Base-by-base conservation (phyloP, 805 yeast species). In the Yamadazyma laniorum region DNA sequence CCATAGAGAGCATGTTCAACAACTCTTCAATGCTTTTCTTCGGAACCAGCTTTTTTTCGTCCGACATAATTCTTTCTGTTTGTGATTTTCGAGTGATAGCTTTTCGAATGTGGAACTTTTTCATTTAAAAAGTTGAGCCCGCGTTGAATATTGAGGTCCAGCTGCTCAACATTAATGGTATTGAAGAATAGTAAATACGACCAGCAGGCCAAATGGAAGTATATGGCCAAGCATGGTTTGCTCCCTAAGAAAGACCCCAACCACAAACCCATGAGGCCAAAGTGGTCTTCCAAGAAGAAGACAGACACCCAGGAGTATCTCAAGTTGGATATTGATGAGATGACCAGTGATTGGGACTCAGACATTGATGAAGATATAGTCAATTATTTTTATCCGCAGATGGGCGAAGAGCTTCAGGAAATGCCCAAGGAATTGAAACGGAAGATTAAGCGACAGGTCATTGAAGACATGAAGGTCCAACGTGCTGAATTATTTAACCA, bases 11-110 rank as follows among this genome's bases (percentile, higher is more conserved):
- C 49, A 67, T 68, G 52, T 68, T 67, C 46, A 85, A 61, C 36
- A 85, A 70, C 42, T 84, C 86, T 49, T 80, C 81, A 39, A 81
- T 70, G 18, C 70, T 36, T 42, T 34, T 52, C 41, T 23, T 31
- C 6, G 29, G 14, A 11, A 19, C 11, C 9, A 17, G 18, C 17
- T 32, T n/a, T 12, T 35, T 19, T 21, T 9, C 23, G 27, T 40
- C 40, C 5, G 43, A 40, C 43, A 40, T 40, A 18, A n/a, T n/a
- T n/a, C n/a, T n/a, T n/a, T n/a, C n/a, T n/a, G n/a, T n/a, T n/a
- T n/a, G n/a, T n/a, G n/a, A n/a, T n/a, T n/a, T n/a, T n/a, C n/a
- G 18, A 18, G 25, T 18, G 28, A 21, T n/a, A 22, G 22, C 16
- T 17, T 3, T 29, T 15, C 22, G 19, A 18, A 17, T n/a, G n/a